Conservation (phyloP, 2,329 filamentous ascomycete species). For the Hypoxylon sp. region DNA sequence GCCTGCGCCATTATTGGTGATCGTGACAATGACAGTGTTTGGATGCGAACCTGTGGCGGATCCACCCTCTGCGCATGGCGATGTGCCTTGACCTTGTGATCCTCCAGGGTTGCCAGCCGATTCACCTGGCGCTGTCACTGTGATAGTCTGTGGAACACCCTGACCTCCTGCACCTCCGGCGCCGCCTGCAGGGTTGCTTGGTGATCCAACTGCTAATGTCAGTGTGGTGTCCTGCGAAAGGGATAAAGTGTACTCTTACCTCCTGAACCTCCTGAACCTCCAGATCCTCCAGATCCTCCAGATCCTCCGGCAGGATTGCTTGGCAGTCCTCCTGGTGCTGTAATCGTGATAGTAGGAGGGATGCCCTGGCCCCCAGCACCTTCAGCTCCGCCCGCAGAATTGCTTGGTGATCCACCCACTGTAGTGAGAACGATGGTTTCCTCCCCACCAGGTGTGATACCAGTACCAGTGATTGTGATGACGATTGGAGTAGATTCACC, state of each 20-base stretch:
- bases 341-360: conserved; percentile 42
- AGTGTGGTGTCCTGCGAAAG: conserved; percentile 6
- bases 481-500: conserved; percentile 26
- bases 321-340: conserved; percentile 33
- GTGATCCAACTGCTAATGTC: conserved; percentile 25
- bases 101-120: conserved; percentile 35
- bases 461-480: conserved; percentile 36
- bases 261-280: conserved; percentile 12
- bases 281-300: conserved; percentile 25
- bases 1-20: conserved; percentile 21
- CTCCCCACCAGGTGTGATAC: conserved; percentile 29
- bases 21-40: conserved; percentile 29
- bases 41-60: conserved; percentile 28
- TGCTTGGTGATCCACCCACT: conserved; percentile 27
- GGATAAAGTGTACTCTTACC: conserved; percentile 14
- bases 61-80: conserved; percentile 37
- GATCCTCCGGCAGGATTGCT: conserved; percentile 30
- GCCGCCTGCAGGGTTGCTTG: conserved; percentile 25
- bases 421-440: conserved; percentile 39
- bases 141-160: conserved; percentile 37
- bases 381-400: conserved; percentile 27
- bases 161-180: conserved; percentile 36
- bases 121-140: conserved; percentile 36
- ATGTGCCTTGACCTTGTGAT: conserved; percentile 35
- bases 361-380: conserved; percentile 30